Evolutionary conservation across 176 grass and related monocot species (phyloP).

Genomic region (Tuctoria greenei): DNA sequence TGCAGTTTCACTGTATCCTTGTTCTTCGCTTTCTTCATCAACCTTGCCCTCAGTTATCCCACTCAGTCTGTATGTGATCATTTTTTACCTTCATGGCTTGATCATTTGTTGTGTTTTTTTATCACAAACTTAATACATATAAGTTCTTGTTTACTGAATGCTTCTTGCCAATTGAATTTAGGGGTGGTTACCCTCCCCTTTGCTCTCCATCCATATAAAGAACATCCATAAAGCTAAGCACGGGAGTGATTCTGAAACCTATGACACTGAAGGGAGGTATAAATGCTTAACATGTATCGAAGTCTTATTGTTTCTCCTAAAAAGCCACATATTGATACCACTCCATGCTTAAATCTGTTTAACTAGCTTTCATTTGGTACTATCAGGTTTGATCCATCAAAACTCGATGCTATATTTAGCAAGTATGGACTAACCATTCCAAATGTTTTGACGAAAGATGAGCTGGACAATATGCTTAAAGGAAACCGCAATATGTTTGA

Average conservation of each 20-base stretch:
- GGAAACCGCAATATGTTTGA: conserved; percentile 52
- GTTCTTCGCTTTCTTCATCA: conserved; percentile 21
- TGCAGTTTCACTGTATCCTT: conserved; percentile 26
- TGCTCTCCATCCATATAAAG: conserved; percentile 56
- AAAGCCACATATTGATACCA: not conserved
- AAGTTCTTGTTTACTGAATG: not conserved
- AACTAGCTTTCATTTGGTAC: not conserved
- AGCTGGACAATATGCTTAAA: conserved; percentile 47
- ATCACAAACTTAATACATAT: not conserved
- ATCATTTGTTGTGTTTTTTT: too few relatives aligned
- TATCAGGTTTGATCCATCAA: conserved; percentile 55
- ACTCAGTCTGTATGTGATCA: conserved; percentile 49
- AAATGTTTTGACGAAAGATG: conserved; percentile 49
- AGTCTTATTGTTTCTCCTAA: not conserved
- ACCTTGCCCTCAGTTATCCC: conserved; percentile 46
- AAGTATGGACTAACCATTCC: conserved; percentile 51
- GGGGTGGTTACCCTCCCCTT: conserved; percentile 58
- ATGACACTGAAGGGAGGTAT: conserved; percentile 75
- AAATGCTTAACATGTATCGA: not conserved
- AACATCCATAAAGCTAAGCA: conserved; percentile 75
- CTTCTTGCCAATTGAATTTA: not conserved
- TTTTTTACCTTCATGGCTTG: not conserved
- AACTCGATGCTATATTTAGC: conserved; percentile 61
- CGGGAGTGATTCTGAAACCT: conserved; percentile 62
- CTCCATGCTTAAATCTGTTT: not conserved